These are phyloP conservation scores for Croton setiger DNA, from an alignment of 441 rosid genomes.

Conservation along the genomic window DNA sequence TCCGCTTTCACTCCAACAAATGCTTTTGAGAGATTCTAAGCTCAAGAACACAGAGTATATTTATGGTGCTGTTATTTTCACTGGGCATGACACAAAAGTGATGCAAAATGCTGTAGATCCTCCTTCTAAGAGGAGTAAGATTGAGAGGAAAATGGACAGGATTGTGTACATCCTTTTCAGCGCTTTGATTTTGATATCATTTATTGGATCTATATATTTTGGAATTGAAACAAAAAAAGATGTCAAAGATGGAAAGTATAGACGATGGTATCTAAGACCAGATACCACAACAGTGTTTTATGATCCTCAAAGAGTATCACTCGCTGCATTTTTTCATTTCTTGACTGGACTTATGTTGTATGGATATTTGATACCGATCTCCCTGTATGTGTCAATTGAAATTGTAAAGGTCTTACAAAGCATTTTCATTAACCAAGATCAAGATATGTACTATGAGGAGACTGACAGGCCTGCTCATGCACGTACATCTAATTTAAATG, in stretches of 20 bases:
- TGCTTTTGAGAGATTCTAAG: constrained; percentile 87
- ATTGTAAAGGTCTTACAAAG: constrained; percentile 88
- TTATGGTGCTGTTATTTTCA: constrained; percentile 76
- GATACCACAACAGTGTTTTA: constrained; percentile 54
- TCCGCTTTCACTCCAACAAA: constrained; percentile 71
- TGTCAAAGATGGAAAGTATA: constrained; percentile 35
- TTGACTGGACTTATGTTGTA: constrained; percentile 88
- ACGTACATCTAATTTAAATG: constrained; percentile 89
- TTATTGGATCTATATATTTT: constrained; percentile 64
- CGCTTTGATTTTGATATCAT: constrained; percentile 58
- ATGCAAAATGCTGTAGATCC: constrained; percentile 90
- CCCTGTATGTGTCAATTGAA: constrained; percentile 83
- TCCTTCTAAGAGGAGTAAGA: constrained; percentile 88
- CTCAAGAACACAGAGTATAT: constrained; percentile 73
- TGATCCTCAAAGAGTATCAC: constrained; percentile 48
- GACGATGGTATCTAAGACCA: constrained; percentile 85
- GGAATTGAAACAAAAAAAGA: constrained; percentile 64
- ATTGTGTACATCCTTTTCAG: constrained; percentile 72
- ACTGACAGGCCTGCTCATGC: constrained; percentile 77
- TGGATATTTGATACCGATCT: constrained; percentile 93
- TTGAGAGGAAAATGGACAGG: constrained; percentile 84
- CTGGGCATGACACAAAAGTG: constrained; percentile 94
- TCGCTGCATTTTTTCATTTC: constrained; percentile 69
- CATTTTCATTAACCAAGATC: constrained; percentile 82
- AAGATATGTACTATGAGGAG: constrained; percentile 73